Base-by-base conservation (phyloP, 2,329 filamentous ascomycete genomes). In the Penicillium sp. region DNA sequence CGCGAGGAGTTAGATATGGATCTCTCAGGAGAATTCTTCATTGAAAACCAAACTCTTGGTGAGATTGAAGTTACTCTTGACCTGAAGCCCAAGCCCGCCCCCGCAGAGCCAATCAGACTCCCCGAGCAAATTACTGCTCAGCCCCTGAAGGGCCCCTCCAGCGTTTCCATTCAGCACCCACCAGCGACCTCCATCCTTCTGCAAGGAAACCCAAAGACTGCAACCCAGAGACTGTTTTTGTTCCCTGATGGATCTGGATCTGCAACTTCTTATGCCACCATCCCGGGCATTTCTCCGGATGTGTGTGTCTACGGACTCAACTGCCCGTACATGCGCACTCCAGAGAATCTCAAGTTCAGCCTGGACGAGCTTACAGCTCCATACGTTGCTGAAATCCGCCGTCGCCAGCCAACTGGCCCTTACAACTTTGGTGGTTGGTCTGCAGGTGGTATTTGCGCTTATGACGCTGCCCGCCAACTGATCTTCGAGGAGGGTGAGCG, bases 341-440 rank as follows among this genome's bases (percentile, higher is more conserved):
- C 71, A 0, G 68, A 72, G 55, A 70, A 73, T 8, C 60, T 71
- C 34, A 61, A 67, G 5, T 69, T 64, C 56, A 65, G 65, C 31
- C 61, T 79, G 14, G 65, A 71, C 11, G 68, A 70, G 22, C 58
- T 79, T 4, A 70, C 73, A 4, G 54, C 56, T 4, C 66, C 65
- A 2, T 81, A 76, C 50, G 53, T 79, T n/a, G 63, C 59, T 5
- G 78, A 80, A 53, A 73, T 81, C 32, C 75, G 72, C 3, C 74
- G 75, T n/a, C 71, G 77, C 22, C 76, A 82, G 57, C 75, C 78
- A 4, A 69, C 71, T 11, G 76, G 77, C 0, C 85, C 87, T 0
- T 90, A 89, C 71, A 80, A 81, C 47, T 72, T 91, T 1, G 82
- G 84, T 14, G 89, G 89, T 22, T 92, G 88, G 88, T 89, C 84